Base-by-base conservation (phyloP, 441 rosid species). In the Populus hybrid region DNA sequence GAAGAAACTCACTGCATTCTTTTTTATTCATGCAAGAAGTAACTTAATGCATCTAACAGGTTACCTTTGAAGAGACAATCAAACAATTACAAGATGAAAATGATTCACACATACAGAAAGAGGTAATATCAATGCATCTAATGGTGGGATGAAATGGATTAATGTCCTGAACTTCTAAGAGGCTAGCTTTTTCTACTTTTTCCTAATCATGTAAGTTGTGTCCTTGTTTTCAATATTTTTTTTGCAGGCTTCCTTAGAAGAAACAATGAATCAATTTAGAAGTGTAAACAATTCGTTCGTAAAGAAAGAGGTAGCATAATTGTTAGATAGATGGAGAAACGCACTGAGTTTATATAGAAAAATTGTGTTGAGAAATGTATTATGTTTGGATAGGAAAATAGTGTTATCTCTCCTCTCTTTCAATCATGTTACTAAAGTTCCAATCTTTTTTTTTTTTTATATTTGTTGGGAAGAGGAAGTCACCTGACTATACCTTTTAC, bases 231-330 rank as follows among this genome's bases (percentile, higher is more conserved):
- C 79, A 72, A 32, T 42, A 0, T 59, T 30, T n/a, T 21, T 10
- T 21, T 70, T 80, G 66, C 86, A 88, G 93, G 87, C 71, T 65
- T 35, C 82, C 30, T 78, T 90, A 38, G 83, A 88, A 78, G 87
- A 73, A 46, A 75, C 67, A 46, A 76, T 85, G 67, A 65, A 72
- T 61, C 77, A 84, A 53, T 78, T 88, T 32, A 74, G 81, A 46
- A 46, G n/a, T 61, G 72, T 67, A 76, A 73, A 83, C 73, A 75
- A 79, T 59, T 73, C 57, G 3, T 59, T 28, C 38, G 14, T 36
- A 16, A 67, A 74, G 74, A 83, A 81, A 74, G 79, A 86, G 89
- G 89, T 86, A 71, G 30, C 8, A 28, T 34, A 35, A 8, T 65
- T 30, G 24, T 61, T 24, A 36, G 53, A 26, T 34, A 24, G 18